Conservation (phyloP, 441 rosid genomes). For the Pelargonium fulgidum region DNA sequence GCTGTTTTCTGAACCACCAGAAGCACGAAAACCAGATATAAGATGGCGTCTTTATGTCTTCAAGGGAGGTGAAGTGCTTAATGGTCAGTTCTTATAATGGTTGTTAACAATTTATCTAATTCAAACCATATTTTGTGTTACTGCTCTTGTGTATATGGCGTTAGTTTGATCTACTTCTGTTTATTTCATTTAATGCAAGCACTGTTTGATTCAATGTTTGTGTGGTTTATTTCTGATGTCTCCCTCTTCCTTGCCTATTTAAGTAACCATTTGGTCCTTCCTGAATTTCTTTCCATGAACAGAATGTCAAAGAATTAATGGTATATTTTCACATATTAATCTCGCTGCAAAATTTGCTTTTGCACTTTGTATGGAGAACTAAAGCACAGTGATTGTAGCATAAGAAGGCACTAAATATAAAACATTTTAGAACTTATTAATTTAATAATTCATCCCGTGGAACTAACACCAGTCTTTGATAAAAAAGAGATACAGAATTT, state of each 20-base stretch:
- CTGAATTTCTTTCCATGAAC: neutral
- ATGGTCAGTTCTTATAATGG: constrained; percentile 43
- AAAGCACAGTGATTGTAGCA: neutral
- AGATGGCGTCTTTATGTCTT: constrained; percentile 96
- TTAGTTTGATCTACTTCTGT: neutral
- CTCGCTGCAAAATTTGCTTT: neutral
- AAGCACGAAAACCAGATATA: constrained; percentile 69
- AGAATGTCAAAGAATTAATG: neutral
- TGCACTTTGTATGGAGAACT: neutral
- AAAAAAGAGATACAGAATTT: too few species aligned
- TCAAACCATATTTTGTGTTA: neutral
- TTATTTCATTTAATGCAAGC: neutral
- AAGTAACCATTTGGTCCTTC: neutral
- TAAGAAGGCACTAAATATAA: neutral
- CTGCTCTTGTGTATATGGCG: neutral
- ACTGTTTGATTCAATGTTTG: neutral
- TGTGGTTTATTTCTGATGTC: neutral
- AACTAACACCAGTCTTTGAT: neutral
- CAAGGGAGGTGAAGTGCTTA: constrained; percentile 75
- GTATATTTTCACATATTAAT: neutral
- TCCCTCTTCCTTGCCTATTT: neutral
- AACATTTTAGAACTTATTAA: neutral
- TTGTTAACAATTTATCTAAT: neutral
- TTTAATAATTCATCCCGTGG: neutral
- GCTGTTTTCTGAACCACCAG: constrained; percentile 89